These are phyloP conservation scores for Fistulifera pelliculosa DNA, from an alignment of 108 stramenopile genomes.

Conservation along the genomic window DNA sequence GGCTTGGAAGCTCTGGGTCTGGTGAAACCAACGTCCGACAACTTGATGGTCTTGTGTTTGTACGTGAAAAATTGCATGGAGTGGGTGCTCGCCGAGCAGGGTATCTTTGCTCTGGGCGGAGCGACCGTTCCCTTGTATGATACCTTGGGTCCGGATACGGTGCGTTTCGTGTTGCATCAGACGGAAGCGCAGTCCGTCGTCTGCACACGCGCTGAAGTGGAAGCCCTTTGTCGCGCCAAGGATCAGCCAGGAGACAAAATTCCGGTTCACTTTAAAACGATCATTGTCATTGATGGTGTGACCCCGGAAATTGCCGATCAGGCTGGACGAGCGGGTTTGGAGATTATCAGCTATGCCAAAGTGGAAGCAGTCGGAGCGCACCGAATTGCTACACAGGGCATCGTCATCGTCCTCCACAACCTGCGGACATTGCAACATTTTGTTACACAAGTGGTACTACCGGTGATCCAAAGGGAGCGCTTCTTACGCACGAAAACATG, in stretches of 20 bases:
- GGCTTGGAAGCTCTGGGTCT: slow-evolving; percentile 61
- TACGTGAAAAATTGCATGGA: slow-evolving; percentile 93
- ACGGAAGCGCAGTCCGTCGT: slow-evolving; percentile 75
- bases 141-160: slow-evolving; percentile 88
- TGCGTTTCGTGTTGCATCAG: slow-evolving; percentile 80
- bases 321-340: slow-evolving; percentile 45
- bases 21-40: slow-evolving; percentile 53
- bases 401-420: slow-evolving; percentile 56
- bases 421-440: slow-evolving; percentile 67
- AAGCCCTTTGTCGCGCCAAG: slow-evolving; percentile 62
- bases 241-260: slow-evolving; percentile 9
- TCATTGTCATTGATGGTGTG: slow-evolving; percentile 66
- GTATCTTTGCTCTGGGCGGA: slow-evolving; percentile 63
- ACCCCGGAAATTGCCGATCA: slow-evolving; percentile 39
- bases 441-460: slow-evolving; percentile 42
- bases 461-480: slow-evolving; percentile 77
- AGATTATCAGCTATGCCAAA: slow-evolving; percentile 64
- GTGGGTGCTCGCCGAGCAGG: slow-evolving; percentile 91
- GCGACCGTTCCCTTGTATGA: slow-evolving; percentile 92
- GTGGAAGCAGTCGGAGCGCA: slow-evolving; percentile 73
- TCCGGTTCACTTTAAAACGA: slow-evolving; percentile 23
- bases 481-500: slow-evolving; percentile 86
- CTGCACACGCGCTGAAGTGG: slow-evolving; percentile 62
- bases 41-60: slow-evolving; percentile 53
- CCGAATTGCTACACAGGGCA: slow-evolving; percentile 47